These are phyloP conservation scores for Wickerhamomyces xylosicus DNA, from an alignment of 805 yeast genomes.

Conservation along the genomic window DNA sequence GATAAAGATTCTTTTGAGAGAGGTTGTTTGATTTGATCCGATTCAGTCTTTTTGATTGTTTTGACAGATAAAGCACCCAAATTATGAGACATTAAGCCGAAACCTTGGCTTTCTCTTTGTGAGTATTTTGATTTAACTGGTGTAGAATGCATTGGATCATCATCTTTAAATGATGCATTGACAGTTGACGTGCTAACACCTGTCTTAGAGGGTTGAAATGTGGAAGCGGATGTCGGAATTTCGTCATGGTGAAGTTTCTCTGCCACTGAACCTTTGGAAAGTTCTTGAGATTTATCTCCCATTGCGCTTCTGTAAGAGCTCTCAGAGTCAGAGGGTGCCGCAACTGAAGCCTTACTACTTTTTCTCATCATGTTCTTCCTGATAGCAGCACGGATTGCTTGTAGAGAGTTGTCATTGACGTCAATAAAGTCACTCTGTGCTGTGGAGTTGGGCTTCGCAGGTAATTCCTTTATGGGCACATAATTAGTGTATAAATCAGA, in stretches of 20 bases:
- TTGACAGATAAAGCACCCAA: slow-evolving; percentile 19
- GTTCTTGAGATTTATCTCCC: slow-evolving; percentile 3
- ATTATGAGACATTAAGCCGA: slow-evolving; percentile 21
- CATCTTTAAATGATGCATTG: slow-evolving; percentile 14
- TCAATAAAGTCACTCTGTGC: slow-evolving; percentile 19
- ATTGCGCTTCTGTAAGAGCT: slow-evolving; percentile 15
- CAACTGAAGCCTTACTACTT: slow-evolving; percentile 6
- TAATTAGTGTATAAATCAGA: background rate
- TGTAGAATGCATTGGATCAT: slow-evolving; percentile 1
- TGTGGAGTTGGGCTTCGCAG: background rate
- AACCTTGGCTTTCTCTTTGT: slow-evolving; percentile 17
- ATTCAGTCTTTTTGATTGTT: slow-evolving; percentile 12
- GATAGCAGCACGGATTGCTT: slow-evolving; percentile 36
- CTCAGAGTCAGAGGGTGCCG: slow-evolving; percentile 4
- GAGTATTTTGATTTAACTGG: slow-evolving; percentile 1
- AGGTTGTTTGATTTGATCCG: slow-evolving; percentile 1
- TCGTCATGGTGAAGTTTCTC: background rate
- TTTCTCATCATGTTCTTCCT: slow-evolving; percentile 34
- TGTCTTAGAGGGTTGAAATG: background rate
- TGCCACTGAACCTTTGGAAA: slow-evolving; percentile 6
- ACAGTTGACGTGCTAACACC: slow-evolving; percentile 2
- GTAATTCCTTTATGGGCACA: background rate
- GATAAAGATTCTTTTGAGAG: slow-evolving; percentile 10
- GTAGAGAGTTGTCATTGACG: slow-evolving; percentile 28
- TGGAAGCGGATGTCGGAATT: background rate